A percentile compares a stretch with the other conserved stretches of the same genome.
Evolutionary conservation across 257 asterid species (phyloP).

Genomic region (Capsicum chinense): DNA sequence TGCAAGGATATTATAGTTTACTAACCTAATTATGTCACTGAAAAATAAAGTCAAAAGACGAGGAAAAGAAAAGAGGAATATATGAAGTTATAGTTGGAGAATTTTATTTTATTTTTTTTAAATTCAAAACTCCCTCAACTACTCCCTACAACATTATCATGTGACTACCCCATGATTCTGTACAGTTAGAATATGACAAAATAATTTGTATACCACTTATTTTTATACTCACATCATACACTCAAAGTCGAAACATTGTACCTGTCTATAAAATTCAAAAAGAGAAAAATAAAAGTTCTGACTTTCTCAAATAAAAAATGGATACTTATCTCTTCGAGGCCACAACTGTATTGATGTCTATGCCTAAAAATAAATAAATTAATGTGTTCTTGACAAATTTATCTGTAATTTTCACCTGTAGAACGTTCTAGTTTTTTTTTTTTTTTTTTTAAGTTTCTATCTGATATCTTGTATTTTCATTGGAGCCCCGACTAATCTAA

Average conservation of each 20-base stretch:
- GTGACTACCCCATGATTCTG: constrained; percentile 12
- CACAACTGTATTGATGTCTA: neutral
- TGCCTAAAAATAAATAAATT: neutral
- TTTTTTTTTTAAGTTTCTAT: too few relatives aligned
- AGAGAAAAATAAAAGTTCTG: neutral
- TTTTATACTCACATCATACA: neutral
- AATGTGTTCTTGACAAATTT: neutral
- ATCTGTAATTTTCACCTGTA: too few relatives aligned
- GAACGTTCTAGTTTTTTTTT: too few relatives aligned
- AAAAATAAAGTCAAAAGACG: constrained; percentile 3
- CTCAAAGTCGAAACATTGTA: constrained; percentile 18
- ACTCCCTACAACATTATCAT: constrained; percentile 20
- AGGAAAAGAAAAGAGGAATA: too few relatives aligned
- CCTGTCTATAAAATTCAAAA: constrained; percentile 4
- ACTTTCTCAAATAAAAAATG: neutral
- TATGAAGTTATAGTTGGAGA: constrained; percentile 22
- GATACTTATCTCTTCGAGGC: neutral
- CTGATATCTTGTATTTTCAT: accelerated
- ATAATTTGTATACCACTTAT: neutral
- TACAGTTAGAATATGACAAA: neutral
- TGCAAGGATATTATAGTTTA: constrained; percentile 35
- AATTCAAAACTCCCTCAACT: neutral
- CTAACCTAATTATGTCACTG: constrained; percentile 31
- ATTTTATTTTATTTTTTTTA: neutral
- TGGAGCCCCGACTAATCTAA: too few relatives aligned